Evolutionary conservation across 2,329 filamentous ascomycete genomes (phyloP).

Genomic region (Sporothrix sp.): DNA sequence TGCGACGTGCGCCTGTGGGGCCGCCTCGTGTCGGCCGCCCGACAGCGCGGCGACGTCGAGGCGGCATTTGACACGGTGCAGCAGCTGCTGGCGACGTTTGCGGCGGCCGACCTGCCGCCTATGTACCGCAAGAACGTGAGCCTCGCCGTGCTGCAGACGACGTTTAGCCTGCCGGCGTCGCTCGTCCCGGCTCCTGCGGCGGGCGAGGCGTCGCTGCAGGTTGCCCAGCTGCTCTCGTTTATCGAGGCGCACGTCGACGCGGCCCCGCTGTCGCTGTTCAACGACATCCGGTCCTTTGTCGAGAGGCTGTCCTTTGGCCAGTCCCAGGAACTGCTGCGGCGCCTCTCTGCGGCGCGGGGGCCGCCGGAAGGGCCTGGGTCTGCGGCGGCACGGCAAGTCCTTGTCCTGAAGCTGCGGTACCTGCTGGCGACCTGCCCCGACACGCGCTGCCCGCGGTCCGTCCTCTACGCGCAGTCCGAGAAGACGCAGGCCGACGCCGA

Average conservation of each 20-base stretch:
- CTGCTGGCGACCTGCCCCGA: constrained; percentile 32
- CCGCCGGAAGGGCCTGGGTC: too few relatives aligned
- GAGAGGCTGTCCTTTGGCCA: constrained; percentile 33
- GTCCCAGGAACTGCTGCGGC: constrained; percentile 30
- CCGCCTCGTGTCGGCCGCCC: constrained; percentile 25
- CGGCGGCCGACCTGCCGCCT: constrained; percentile 20
- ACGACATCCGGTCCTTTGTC: constrained; percentile 37
- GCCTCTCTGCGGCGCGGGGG: too few relatives aligned
- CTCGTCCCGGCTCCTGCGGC: constrained; percentile 14
- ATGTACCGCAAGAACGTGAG: constrained; percentile 29
- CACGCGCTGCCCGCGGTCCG: constrained; percentile 15
- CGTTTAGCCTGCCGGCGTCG: constrained; percentile 22
- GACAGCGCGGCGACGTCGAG: constrained; percentile 21
- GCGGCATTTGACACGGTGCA: constrained; percentile 24
- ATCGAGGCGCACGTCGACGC: constrained; percentile 26
- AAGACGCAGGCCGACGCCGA: background rate
- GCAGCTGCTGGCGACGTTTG: constrained; percentile 21
- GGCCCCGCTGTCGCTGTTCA: constrained; percentile 29
- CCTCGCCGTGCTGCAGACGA: constrained; percentile 25
- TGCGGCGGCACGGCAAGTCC: constrained; percentile 19
- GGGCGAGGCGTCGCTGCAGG: constrained; percentile 19
- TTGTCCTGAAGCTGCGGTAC: constrained; percentile 36
- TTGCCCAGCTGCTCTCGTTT: constrained; percentile 26
- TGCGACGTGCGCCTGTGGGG: constrained; percentile 34
- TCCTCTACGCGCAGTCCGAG: background rate